Percentiles rank a stretch among this genome's conserved stretches.
Conservation (phyloP, 2,329 filamentous ascomycete species). For the Graphilbum ipis-grandicollis region DNA sequence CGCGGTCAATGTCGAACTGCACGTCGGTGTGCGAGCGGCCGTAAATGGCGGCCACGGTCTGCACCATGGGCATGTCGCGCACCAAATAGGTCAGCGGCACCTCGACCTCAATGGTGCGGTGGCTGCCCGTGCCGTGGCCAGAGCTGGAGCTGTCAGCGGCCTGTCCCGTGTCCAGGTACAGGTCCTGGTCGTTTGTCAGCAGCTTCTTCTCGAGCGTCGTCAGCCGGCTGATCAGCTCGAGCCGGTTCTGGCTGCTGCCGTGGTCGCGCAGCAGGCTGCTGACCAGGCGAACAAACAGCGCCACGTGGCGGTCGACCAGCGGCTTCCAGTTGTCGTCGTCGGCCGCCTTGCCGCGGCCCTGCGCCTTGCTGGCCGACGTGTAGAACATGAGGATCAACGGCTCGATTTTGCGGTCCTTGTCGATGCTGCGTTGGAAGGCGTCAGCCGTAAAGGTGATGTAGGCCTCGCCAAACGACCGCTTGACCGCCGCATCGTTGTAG, state of each 20-base stretch:
- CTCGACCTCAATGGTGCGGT: slow-evolving; percentile 61
- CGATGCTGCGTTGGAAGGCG: slow-evolving; percentile 75
- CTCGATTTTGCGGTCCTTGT: slow-evolving; percentile 85
- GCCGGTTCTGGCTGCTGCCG: slow-evolving; percentile 69
- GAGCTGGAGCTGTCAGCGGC: too few relatives aligned
- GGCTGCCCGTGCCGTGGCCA: too few relatives aligned
- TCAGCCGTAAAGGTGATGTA: slow-evolving; percentile 85
- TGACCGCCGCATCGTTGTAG: slow-evolving; percentile 78
- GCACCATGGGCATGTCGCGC: slow-evolving; percentile 91
- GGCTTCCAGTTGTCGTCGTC: slow-evolving; percentile 83
- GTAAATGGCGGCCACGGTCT: slow-evolving; percentile 75
- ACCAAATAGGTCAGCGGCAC: slow-evolving; percentile 79
- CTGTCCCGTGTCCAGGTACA: slow-evolving; percentile 46
- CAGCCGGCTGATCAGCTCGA: slow-evolving; percentile 66
- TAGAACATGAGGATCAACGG: slow-evolving; percentile 93
- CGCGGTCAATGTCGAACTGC: slow-evolving; percentile 71
- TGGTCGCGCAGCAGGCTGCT: slow-evolving; percentile 64
- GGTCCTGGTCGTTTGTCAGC: slow-evolving; percentile 81
- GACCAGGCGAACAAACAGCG: slow-evolving; percentile 80
- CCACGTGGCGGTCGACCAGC: slow-evolving; percentile 85
- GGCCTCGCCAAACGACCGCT: slow-evolving; percentile 86
- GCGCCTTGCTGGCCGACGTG: slow-evolving; percentile 79
- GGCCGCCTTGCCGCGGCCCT: slow-evolving; percentile 51
- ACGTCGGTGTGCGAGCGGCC: slow-evolving; percentile 61
- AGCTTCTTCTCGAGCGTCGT: slow-evolving; percentile 82